Base-by-base conservation (phyloP, 805 yeast genomes). In the Candida golubevii region DNA sequence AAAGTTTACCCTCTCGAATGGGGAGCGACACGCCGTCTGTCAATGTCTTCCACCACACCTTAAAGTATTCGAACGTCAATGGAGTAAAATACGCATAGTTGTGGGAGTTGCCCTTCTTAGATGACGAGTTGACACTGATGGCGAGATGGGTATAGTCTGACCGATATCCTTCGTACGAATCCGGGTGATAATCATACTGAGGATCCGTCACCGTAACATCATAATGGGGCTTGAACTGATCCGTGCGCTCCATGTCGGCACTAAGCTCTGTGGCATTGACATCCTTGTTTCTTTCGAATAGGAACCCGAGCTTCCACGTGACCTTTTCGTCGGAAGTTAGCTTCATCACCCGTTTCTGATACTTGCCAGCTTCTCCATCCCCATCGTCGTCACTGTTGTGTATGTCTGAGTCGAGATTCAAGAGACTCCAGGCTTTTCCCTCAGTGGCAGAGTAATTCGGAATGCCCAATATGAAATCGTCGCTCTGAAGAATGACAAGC, bases 131-230 rank as follows among this genome's bases (percentile, higher is more conserved):
- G 7, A 71, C 75, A 0, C 71, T 57, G 7, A 71, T 54, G 6
- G 74, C 69, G 52, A 71, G 47, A 58, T 88, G 96, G 9, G 91
- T 71, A 58, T 79, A 90, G 44, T 88, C 83, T 50, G 95, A 85
- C 58, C 98, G 69, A 69, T 82, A 93, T 0, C 84, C 88, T 10
- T 63, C 65, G 60, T 83, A 91, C 0, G 97, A 87, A 64, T 91
- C 98, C 1, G 73, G 70, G 66, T 89, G 89, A 2, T 57, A 56
- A 28, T 80, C 79, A 36, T 63, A 70, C 14, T 59, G 58, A 0
- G 90, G 91, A 54, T 78, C 77, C 3, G 77, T 72, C n/a, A 84
- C 74, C 14, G 66, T 62, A 8, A 85, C 76, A 34, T 79, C 81
- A 55, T 81, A 81, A 56, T 85, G 95, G 0, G 85, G 83, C 34